These are phyloP conservation scores for Thermothielavioides terrestris DNA, from an alignment of 495 filamentous ascomycete species.

Conservation along the genomic window DNA sequence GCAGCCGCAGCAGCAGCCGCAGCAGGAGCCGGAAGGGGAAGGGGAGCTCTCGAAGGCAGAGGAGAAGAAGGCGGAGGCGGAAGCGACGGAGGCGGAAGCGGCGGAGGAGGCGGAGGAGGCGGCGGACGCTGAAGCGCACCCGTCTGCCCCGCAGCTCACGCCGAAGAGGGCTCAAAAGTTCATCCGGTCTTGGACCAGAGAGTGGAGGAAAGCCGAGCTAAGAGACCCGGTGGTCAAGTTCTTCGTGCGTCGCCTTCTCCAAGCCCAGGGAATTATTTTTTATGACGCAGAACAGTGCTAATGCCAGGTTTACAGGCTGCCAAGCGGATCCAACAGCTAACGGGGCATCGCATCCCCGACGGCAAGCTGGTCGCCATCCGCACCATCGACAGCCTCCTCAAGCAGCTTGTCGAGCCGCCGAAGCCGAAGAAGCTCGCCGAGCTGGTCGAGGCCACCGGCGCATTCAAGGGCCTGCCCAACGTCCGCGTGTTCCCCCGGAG, in stretches of 20 bases:
- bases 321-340: slow-evolving; percentile 71
- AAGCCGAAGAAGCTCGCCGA: slow-evolving; percentile 49
- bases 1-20: background rate
- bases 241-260: slow-evolving; percentile 40
- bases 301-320: slow-evolving; percentile 43
- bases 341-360: slow-evolving; percentile 65
- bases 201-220: slow-evolving; percentile 50
- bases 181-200: slow-evolving; percentile 31
- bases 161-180: slow-evolving; percentile 22
- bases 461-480: slow-evolving; percentile 53
- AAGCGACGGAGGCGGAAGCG: background rate
- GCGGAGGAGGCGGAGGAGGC: background rate
- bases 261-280: background rate
- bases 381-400: slow-evolving; percentile 50
- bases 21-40: background rate
- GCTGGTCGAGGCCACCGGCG: slow-evolving; percentile 31
- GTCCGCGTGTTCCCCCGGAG: slow-evolving; percentile 54
- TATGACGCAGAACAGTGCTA: background rate
- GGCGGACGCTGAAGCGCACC: background rate
- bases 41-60: background rate
- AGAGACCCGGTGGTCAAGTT: slow-evolving; percentile 57
- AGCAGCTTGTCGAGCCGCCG: slow-evolving; percentile 44
- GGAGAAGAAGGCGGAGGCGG: background rate
- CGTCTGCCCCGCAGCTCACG: slow-evolving; percentile 4
- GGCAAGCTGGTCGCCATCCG: slow-evolving; percentile 44